Percentiles rank a stretch among this genome's conserved stretches.
Evolutionary conservation across 176 grass and related monocot species (phyloP).

Genomic region (Dendrocalamus sinicus): DNA sequence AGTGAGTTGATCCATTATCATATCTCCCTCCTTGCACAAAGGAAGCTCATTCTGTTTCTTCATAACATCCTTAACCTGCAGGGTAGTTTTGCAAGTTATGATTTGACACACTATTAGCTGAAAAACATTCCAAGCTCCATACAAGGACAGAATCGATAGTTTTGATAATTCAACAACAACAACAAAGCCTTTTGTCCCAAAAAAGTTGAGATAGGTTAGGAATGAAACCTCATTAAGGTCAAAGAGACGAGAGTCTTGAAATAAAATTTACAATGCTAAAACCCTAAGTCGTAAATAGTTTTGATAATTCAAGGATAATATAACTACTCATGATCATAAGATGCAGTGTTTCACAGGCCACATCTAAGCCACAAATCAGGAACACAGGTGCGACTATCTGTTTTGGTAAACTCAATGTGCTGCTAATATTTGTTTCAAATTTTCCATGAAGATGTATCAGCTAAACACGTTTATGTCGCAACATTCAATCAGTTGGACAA

Average conservation of each 20-base stretch:
- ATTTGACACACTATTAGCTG: not conserved
- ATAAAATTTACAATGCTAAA: too few species aligned
- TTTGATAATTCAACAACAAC: not conserved
- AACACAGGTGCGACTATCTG: not conserved
- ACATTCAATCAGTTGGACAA: not conserved
- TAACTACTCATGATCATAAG: not conserved
- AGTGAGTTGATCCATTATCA: constrained; percentile 97
- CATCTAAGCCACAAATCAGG: not conserved
- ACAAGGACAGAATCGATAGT: not conserved
- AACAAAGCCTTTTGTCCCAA: too few species aligned
- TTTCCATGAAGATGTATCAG: constrained; percentile 3
- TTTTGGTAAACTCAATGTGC: not conserved
- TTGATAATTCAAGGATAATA: not conserved
- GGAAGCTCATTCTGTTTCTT: constrained; percentile 94
- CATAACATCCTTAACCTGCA: constrained; percentile 99
- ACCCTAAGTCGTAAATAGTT: not conserved
- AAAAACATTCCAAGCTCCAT: constrained; percentile 3
- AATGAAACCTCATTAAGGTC: too few species aligned
- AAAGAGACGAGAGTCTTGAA: too few species aligned
- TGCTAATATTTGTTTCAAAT: not conserved
- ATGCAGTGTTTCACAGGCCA: not conserved
- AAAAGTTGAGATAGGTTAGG: too few species aligned
- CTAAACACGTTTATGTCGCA: not conserved
- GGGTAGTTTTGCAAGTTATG: not conserved
- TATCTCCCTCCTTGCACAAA: constrained; percentile 87